These are phyloP conservation scores for Ceraceosorus bombacis DNA, from an alignment of 1,284 basidiomycete species.

Conservation along the genomic window DNA sequence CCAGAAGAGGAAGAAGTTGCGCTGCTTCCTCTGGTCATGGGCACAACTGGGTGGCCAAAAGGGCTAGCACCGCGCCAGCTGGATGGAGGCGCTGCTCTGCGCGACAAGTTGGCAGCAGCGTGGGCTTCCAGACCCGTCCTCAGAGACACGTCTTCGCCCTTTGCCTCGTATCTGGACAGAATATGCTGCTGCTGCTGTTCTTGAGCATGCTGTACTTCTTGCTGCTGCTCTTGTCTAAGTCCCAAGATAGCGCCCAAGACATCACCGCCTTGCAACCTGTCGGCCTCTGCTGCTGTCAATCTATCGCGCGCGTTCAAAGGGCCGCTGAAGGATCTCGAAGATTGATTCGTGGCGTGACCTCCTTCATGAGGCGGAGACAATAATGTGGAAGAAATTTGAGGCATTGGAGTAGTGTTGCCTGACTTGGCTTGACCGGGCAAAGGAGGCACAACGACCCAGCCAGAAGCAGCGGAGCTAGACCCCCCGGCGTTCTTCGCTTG, in stretches of 20 bases:
- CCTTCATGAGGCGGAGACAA: neutral
- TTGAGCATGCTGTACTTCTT: neutral
- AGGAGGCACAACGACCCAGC: no score
- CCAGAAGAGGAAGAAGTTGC: no score
- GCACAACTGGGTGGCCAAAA: conserved; percentile 8
- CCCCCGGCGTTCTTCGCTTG: neutral
- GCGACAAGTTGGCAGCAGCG: no score
- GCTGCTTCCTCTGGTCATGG: neutral
- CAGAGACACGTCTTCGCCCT: conserved; percentile 1
- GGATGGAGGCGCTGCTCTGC: no score
- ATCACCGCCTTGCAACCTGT: conserved; percentile 31
- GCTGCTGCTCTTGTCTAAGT: conserved; percentile 8
- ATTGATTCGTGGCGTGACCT: neutral
- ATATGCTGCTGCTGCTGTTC: conserved; percentile 1
- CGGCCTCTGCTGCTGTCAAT: neutral
- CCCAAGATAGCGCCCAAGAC: conserved; percentile 40
- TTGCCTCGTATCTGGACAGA: neutral
- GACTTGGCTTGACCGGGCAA: neutral
- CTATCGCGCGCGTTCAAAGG: neutral
- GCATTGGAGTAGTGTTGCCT: neutral
- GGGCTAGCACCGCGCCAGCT: neutral
- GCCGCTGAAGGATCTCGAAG: no score
- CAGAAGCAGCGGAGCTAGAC: neutral
- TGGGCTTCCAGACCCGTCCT: no score
- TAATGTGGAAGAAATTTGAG: neutral